Percentiles rank a stretch among this genome's conserved stretches.
phyloP scores from a whole-genome alignment of 495 filamentous ascomycete genomes.

The Podospora didyma region DNA sequence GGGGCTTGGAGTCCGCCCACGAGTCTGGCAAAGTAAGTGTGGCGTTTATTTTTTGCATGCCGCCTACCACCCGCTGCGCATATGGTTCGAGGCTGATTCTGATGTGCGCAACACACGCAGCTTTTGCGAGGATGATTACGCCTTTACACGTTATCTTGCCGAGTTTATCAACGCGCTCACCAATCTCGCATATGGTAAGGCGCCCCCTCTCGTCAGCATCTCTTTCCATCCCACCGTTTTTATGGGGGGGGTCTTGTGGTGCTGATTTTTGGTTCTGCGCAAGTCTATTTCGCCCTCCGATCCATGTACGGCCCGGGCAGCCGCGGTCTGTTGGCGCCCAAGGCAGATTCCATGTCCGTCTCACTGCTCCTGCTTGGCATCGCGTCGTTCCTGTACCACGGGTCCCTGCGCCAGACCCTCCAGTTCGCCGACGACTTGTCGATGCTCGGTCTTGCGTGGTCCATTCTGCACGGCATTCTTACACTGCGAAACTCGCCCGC shows the following conservation, averaged over 20 bases:
- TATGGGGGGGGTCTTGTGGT: too few relatives aligned
- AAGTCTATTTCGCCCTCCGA: conserved; percentile 28
- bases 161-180: conserved; percentile 55
- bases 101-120: conserved; percentile 10
- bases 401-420: conserved; percentile 49
- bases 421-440: conserved; percentile 54
- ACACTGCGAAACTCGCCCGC: conserved; percentile 35
- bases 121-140: conserved; percentile 45
- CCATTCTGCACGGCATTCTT: conserved; percentile 48
- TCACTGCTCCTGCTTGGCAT: conserved; percentile 50
- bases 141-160: conserved; percentile 48
- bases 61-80: neutral
- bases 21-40: conserved; percentile 28
- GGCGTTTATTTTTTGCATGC: neutral
- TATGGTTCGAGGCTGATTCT: neutral
- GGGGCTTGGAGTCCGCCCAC: conserved; percentile 28
- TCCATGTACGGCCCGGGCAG: conserved; percentile 13
- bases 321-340: conserved; percentile 2
- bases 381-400: conserved; percentile 51
- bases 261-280: too few relatives aligned
- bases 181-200: conserved; percentile 49
- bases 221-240: too few relatives aligned
- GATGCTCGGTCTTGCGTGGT: conserved; percentile 53
- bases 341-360: conserved; percentile 27
- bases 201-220: too few relatives aligned